phyloP scores from a whole-genome alignment of 1,284 basidiomycete species.

The Irpex rosettiformis region DNA sequence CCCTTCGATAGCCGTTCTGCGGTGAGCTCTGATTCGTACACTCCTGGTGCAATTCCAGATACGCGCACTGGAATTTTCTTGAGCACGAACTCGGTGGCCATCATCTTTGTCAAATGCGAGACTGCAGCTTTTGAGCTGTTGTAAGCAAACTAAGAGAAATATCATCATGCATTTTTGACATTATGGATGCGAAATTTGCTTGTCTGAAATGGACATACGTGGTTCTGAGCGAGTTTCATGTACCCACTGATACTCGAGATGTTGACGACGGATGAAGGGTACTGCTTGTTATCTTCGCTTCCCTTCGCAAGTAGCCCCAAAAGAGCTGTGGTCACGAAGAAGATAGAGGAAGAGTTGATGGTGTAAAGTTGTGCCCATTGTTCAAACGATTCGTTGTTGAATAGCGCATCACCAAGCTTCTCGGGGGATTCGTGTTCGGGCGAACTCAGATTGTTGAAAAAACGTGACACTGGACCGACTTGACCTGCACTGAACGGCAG shows the following conservation, averaged over 20 bases:
- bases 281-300: conserved; percentile 51
- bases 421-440: conserved; percentile 60
- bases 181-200: background rate
- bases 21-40: conserved; percentile 77
- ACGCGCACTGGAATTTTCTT: conserved; percentile 67
- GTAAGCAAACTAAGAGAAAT: conserved; percentile 60
- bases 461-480: conserved; percentile 55
- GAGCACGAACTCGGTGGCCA: conserved; percentile 71
- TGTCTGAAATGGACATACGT: conserved; percentile 44
- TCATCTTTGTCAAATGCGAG: conserved; percentile 68
- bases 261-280: conserved; percentile 67
- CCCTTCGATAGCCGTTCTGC: conserved; percentile 37
- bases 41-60: conserved; percentile 70
- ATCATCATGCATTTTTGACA: background rate
- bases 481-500: conserved; percentile 60
- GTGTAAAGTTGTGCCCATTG: conserved; percentile 58
- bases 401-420: conserved; percentile 60
- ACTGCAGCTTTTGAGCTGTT: conserved; percentile 77
- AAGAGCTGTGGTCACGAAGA: conserved; percentile 74
- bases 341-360: conserved; percentile 69
- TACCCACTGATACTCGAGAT: conserved; percentile 74
- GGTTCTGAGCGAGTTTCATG: conserved; percentile 66
- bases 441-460: conserved; percentile 51
- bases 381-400: conserved; percentile 61
- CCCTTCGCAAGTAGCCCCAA: conserved; percentile 72